Base-by-base conservation (phyloP, 2,329 filamentous ascomycete genomes). In the Sporothrix curviconia region DNA sequence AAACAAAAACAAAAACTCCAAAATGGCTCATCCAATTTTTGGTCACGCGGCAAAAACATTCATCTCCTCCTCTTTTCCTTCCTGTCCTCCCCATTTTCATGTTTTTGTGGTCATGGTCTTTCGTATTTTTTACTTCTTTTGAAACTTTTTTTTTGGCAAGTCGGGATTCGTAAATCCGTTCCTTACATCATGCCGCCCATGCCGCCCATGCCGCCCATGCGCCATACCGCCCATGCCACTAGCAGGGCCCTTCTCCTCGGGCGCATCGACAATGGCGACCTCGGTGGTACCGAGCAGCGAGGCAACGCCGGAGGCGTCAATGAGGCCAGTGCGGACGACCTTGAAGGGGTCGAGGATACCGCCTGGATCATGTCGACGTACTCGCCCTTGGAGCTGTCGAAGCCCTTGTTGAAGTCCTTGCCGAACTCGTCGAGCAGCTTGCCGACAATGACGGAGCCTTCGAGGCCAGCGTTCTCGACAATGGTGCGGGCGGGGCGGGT, bases 281-380 rank as follows among this genome's bases (percentile, higher is more conserved):
- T 99, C 94, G 60, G 94, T 99, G 64, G 94, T 99, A 71, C 94
- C 94, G 61, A 99, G 88, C 61, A 99, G 85, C 55, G 92, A 97
- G 55, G 94, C 94, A 67, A 99, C 94, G 76, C 94, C 94, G 70
- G 87, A 92, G 66, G 94, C 94, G 68, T 99, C 94, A 69, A 92
- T 83, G 59, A 99, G 86, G 69, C 90, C 92, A 63, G 94, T 99
- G 69, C 94, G 91, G 70, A 99, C 94, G 66, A 99, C 94, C 89
- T 99, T 99, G 82, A 99, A 89, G 64, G 94, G 94, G 74, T 99
- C 94, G 60, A 99, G 88, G 74, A 99, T 99, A 87, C 94, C 94
- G 65, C 84, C 62, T 83, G 74, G 70, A 99, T 96, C 94, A 99
- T 97, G 80, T 99, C 92, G 65, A 96, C 91, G 77, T 96, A 99